A percentile compares a stretch with the other conserved stretches of the same genome.
Conservation (phyloP, 495 filamentous ascomycete genomes). For the Usnea hakonensis region DNA sequence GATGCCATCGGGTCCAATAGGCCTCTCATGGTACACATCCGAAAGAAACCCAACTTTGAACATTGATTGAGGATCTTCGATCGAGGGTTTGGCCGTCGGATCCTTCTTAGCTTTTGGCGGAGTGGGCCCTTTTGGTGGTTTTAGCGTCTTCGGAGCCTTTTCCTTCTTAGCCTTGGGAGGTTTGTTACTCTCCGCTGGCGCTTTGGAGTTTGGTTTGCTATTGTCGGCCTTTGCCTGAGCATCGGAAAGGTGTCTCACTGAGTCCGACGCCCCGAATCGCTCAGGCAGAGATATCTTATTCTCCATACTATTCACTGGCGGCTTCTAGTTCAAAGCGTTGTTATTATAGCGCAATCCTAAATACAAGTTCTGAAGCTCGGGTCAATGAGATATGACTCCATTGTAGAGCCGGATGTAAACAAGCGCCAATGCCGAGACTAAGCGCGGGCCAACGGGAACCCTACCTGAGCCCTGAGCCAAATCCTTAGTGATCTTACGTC, state of each 20-base stretch:
- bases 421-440: constrained; percentile 2
- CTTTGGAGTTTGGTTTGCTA: not conserved
- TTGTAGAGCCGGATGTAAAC: not conserved
- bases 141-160: constrained; percentile 11
- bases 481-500: not conserved
- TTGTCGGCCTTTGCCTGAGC: not conserved
- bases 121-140: constrained; percentile 6
- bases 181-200: constrained; percentile 16
- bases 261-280: not conserved
- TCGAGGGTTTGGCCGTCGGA: constrained; percentile 35
- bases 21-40: constrained; percentile 70
- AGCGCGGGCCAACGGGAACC: not conserved
- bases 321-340: not conserved
- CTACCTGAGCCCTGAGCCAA: not conserved
- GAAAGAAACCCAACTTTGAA: constrained; percentile 81
- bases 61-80: constrained; percentile 60
- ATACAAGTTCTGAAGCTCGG: not conserved
- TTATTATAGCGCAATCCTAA: not conserved
- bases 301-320: not conserved
- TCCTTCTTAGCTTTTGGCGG: constrained; percentile 15
- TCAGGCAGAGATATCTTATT: not conserved
- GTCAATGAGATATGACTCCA: not conserved
- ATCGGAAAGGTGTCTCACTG: not conserved
- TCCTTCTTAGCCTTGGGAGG: constrained; percentile 20
- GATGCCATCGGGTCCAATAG: constrained; percentile 57